phyloP scores from a whole-genome alignment of 1,284 basidiomycete species.

The Wallemia mellicola region DNA sequence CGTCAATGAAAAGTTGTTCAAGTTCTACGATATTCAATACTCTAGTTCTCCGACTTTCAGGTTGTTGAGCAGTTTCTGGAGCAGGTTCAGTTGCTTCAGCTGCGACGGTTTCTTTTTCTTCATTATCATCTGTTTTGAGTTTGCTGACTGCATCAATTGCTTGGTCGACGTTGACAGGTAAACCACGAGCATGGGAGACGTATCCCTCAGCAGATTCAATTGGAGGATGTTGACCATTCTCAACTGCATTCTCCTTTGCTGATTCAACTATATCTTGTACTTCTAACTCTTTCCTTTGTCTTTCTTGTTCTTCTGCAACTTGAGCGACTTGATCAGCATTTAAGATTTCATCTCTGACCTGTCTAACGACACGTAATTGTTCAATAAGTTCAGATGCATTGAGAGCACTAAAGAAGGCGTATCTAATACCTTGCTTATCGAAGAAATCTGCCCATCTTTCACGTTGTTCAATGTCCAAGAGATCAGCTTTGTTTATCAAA shows the following conservation, averaged over 20 bases:
- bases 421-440: slow-evolving; percentile 43
- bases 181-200: slow-evolving; percentile 11
- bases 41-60: slow-evolving; percentile 35
- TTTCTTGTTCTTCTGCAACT: slow-evolving; percentile 7
- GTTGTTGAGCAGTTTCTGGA: slow-evolving; percentile 18
- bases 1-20: slow-evolving; percentile 48
- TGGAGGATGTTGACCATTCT: neutral
- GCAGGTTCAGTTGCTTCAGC: slow-evolving; percentile 2
- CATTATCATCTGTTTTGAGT: slow-evolving; percentile 19
- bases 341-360: slow-evolving; percentile 12
- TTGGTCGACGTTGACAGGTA: slow-evolving; percentile 16
- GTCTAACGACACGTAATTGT: slow-evolving; percentile 21
- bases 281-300: slow-evolving; percentile 7
- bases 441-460: slow-evolving; percentile 78
- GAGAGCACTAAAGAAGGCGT: slow-evolving; percentile 87
- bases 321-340: slow-evolving; percentile 5
- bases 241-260: slow-evolving; percentile 1
- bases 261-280: slow-evolving; percentile 9
- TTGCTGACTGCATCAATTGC: slow-evolving; percentile 14
- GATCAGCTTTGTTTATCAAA: slow-evolving; percentile 86
- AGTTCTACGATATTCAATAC: slow-evolving; percentile 69
- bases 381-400: slow-evolving; percentile 62
- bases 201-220: slow-evolving; percentile 5
- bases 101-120: slow-evolving; percentile 9
- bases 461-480: slow-evolving; percentile 58